phyloP scores from a whole-genome alignment of 805 yeast species.

The Saccharomycopsis javanensis region DNA sequence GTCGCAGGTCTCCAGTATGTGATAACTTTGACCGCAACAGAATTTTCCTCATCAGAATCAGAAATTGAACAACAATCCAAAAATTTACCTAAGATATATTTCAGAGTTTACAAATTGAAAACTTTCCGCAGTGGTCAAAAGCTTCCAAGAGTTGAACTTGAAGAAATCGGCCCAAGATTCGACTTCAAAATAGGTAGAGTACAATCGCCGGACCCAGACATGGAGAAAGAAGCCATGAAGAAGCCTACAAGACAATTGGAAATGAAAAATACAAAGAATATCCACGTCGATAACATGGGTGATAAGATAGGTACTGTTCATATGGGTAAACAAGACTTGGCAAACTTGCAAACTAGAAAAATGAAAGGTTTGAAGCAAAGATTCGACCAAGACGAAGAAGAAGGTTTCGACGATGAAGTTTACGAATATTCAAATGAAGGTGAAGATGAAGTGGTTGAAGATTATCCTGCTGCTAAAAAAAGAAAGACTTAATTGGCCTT shows the following conservation, averaged over 20 bases:
- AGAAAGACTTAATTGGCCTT: slow-evolving; percentile 1
- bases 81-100: slow-evolving; percentile 69
- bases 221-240: slow-evolving; percentile 81
- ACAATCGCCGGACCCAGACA: slow-evolving; percentile 71
- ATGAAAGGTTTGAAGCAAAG: slow-evolving; percentile 93
- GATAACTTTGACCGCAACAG: slow-evolving; percentile 64
- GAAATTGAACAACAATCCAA: slow-evolving; percentile 47
- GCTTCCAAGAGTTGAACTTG: slow-evolving; percentile 87
- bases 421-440: slow-evolving; percentile 37
- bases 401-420: slow-evolving; percentile 36
- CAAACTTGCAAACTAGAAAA: slow-evolving; percentile 88
- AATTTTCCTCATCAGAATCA: slow-evolving; percentile 26
- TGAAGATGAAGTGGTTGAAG: slow-evolving; percentile 23
- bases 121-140: slow-evolving; percentile 78
- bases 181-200: slow-evolving; percentile 89
- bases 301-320: slow-evolving; percentile 95
- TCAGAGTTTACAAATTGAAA: slow-evolving; percentile 83
- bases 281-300: slow-evolving; percentile 81
- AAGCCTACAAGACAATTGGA: slow-evolving; percentile 66
- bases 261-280: slow-evolving; percentile 79
- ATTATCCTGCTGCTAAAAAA: slow-evolving; percentile 6
- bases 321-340: slow-evolving; percentile 89
- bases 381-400: slow-evolving; percentile 60
- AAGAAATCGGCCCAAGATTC: slow-evolving; percentile 91
- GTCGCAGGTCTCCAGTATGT: slow-evolving; percentile 92